phyloP scores from a whole-genome alignment of 2,329 filamentous ascomycete species.

The Colletotrichum sp. region DNA sequence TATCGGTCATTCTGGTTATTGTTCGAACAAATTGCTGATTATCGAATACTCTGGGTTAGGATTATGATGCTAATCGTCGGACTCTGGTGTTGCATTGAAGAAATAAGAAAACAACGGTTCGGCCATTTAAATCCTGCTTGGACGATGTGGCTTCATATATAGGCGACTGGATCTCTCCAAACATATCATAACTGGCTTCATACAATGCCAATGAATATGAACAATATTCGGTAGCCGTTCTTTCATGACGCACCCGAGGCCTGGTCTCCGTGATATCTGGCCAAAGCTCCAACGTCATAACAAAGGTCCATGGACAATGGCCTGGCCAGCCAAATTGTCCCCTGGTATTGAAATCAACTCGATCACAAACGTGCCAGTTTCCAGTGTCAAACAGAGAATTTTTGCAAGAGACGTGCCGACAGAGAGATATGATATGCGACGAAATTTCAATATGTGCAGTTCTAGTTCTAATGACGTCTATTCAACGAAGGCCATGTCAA shows the following conservation, averaged over 20 bases:
- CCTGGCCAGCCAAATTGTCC: not conserved
- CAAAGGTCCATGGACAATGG: not conserved
- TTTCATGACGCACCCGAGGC: not conserved
- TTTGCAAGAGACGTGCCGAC: not conserved
- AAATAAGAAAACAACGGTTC: not conserved
- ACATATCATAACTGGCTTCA: not conserved
- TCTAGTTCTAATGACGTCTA: not conserved
- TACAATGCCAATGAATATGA: not conserved
- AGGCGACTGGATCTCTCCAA: not conserved
- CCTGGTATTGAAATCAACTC: not conserved
- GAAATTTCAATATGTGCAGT: not conserved
- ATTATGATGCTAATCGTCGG: not conserved
- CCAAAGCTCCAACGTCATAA: not conserved
- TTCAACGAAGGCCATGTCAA: not conserved
- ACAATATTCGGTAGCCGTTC: not conserved
- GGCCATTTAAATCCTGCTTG: not conserved
- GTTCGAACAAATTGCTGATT: not conserved
- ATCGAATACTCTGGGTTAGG: not conserved
- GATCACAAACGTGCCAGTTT: not conserved
- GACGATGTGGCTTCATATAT: not conserved
- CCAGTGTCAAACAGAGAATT: not conserved
- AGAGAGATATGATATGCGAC: not conserved
- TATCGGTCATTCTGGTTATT: not conserved
- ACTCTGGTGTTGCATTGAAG: not conserved
- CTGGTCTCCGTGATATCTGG: not conserved